Evolutionary conservation across 2,329 filamentous ascomycete genomes (phyloP).

Genomic region (Phyllosticta citriasiana): DNA sequence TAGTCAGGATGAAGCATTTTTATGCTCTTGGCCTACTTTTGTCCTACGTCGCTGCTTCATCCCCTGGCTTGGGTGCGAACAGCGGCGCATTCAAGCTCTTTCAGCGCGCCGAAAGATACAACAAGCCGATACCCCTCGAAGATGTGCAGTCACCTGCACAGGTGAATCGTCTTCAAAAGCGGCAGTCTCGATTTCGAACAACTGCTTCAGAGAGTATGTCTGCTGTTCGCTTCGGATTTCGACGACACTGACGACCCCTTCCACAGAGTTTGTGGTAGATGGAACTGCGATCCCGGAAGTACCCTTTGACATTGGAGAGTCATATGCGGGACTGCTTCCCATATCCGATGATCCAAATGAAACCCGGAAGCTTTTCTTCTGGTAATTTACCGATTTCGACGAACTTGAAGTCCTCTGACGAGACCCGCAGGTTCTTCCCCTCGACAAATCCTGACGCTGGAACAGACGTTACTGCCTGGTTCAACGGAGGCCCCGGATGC

Average conservation of each 20-base stretch:
- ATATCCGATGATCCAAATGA: slow-evolving; percentile 43
- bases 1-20: neutral
- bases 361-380: slow-evolving; percentile 50
- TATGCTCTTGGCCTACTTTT: neutral
- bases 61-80: neutral
- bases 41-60: neutral
- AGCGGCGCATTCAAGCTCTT: neutral
- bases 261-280: slow-evolving; percentile 53
- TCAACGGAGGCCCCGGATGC: slow-evolving; percentile 32
- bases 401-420: neutral
- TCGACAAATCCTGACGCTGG: slow-evolving; percentile 39
- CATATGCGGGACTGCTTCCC: slow-evolving; percentile 53
- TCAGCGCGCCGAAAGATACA: neutral
- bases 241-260: slow-evolving; percentile 10
- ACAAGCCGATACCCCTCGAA: neutral
- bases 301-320: slow-evolving; percentile 56
- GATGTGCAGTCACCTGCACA: neutral
- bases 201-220: slow-evolving; percentile 24
- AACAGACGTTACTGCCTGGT: slow-evolving; percentile 52
- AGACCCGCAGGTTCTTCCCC: slow-evolving; percentile 47
- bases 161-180: slow-evolving; percentile 21
- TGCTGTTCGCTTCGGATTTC: neutral
- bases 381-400: slow-evolving; percentile 12
- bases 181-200: slow-evolving; percentile 23
- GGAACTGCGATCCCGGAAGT: slow-evolving; percentile 58